Evolutionary conservation across 2,329 filamentous ascomycete species (phyloP), one percentile per base, ranked within the genome.

Genomic region (Volutella citrinella): DNA sequence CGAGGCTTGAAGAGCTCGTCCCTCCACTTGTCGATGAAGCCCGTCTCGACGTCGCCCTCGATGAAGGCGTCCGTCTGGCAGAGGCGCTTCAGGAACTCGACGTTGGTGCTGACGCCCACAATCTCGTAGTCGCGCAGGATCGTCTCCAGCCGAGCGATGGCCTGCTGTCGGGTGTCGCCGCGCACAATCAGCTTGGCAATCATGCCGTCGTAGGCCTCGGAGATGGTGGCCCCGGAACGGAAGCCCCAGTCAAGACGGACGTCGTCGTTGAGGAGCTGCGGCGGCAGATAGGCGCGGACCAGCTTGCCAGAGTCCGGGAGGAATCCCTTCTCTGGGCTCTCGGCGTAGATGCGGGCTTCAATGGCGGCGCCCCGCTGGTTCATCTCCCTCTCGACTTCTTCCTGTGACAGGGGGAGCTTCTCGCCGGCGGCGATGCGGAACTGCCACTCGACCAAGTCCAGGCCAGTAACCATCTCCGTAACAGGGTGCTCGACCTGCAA

Each of bases 401-500:
- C 65, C 47, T 80, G 76, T 2, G 68, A 72, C 42, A 80, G 55
- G 4, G 76, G 76, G 33, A 80, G 60, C 47, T 61, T 65, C 63
- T 80, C 76, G 19, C 76, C 73, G 7, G 71, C 72, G 4, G 74
- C 76, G 21, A 76, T 84, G 69, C 89, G 80, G 55, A 98, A 87
- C 64, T 98, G 93, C 93, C 93, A 98, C 56, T 91, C 83, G 5
- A 98, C 93, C 21, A 98, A 82, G 49, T 83, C 78, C 6, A 79
- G 74, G 6, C 79, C 79, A 3, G 79, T 83, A 30, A 82, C 77
- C 71, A 80, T 80, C 59, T 79, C 76, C 27, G 71, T 97, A 14
- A 97, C 93, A 0, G 93, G 93, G 54, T 98, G 93, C 65, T 98
- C 93, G 30, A 98, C 93, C 63, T 98, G 93, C 14, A 98, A 69